Evolutionary conservation across 2,329 filamentous ascomycete species (phyloP).

Genomic region (Triangularia setosa): DNA sequence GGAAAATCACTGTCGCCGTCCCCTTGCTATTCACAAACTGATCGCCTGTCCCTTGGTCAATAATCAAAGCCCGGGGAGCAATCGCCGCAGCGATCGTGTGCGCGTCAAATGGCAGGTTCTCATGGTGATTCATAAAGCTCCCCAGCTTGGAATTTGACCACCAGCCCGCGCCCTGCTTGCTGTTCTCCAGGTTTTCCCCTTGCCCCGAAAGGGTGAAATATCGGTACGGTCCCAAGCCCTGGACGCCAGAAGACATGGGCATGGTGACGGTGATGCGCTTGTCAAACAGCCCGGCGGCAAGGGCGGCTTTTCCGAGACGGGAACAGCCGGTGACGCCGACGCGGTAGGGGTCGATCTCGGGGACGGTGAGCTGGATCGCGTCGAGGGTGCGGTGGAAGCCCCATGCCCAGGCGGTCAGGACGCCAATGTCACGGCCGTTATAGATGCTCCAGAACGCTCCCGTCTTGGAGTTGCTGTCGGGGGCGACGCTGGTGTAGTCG

Average conservation of each 20-base stretch:
- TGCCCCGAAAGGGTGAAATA: constrained; percentile 43
- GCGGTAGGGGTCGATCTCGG: constrained; percentile 40
- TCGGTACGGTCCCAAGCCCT: constrained; percentile 52
- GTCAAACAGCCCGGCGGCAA: constrained; percentile 50
- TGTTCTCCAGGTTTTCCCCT: constrained; percentile 46
- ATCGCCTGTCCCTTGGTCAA: constrained; percentile 52
- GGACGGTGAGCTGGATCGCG: constrained; percentile 45
- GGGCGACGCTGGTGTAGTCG: constrained; percentile 44
- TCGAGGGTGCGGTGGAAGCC: constrained; percentile 52
- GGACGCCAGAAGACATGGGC: constrained; percentile 53
- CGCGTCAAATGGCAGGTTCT: constrained; percentile 53
- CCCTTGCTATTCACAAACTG: constrained; percentile 47
- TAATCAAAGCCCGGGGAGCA: constrained; percentile 52
- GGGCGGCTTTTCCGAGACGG: constrained; percentile 50
- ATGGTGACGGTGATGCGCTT: constrained; percentile 51
- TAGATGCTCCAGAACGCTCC: constrained; percentile 49
- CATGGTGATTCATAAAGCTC: constrained; percentile 52
- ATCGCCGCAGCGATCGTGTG: constrained; percentile 56
- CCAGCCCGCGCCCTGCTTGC: constrained; percentile 49
- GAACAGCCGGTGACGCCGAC: constrained; percentile 53
- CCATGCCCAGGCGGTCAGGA: constrained; percentile 53
- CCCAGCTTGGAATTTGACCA: constrained; percentile 52
- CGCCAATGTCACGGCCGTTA: constrained; percentile 45
- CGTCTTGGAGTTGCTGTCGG: constrained; percentile 47
- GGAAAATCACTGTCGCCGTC: constrained; percentile 48